Percentiles rank a stretch among this genome's conserved stretches.
phyloP scores from a whole-genome alignment of 768 basidiomycete genomes.

The Rickenella mellea region DNA sequence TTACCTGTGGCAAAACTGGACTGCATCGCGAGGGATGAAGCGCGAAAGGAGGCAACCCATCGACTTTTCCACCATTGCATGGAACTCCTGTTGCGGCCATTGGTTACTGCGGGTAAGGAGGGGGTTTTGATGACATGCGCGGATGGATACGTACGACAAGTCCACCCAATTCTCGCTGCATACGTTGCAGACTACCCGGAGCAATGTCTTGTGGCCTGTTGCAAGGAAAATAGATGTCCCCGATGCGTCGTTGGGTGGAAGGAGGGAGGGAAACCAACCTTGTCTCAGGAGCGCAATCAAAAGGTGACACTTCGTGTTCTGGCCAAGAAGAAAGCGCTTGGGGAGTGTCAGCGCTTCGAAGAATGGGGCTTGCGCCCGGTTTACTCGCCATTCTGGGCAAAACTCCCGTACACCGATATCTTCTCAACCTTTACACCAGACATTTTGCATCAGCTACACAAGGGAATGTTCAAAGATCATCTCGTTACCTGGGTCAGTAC shows the following conservation, averaged over 20 bases:
- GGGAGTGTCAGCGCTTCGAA: constrained; percentile 12
- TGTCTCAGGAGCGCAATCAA: no score
- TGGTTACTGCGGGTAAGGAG: constrained; percentile 9
- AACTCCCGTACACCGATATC: constrained; percentile 7
- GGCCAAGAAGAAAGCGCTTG: constrained; percentile 4
- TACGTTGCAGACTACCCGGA: constrained; percentile 18
- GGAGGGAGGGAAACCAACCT: no score
- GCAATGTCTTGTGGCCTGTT: constrained; percentile 13
- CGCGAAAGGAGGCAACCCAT: no score
- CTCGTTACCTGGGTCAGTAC: constrained; percentile 15
- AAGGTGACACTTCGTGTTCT: no score
- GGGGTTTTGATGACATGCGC: constrained; percentile 13
- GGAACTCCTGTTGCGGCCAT: constrained; percentile 8
- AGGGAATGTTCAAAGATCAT: constrained; percentile 8
- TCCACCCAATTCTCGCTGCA: constrained; percentile 14
- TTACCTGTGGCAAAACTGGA: constrained; percentile 4
- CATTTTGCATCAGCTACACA: constrained; percentile 4
- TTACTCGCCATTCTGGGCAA: constrained; percentile 7
- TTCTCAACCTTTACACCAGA: constrained; percentile 1
- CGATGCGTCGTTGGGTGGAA: no score
- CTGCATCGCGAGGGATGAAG: constrained; percentile 1
- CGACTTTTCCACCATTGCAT: constrained; percentile 16
- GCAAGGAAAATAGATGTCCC: constrained; percentile 10
- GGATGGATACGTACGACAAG: constrained; percentile 7
- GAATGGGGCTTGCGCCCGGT: constrained; percentile 9